Conservation (phyloP, 306 rosid species). For the Astragalus glycyphyllos region DNA sequence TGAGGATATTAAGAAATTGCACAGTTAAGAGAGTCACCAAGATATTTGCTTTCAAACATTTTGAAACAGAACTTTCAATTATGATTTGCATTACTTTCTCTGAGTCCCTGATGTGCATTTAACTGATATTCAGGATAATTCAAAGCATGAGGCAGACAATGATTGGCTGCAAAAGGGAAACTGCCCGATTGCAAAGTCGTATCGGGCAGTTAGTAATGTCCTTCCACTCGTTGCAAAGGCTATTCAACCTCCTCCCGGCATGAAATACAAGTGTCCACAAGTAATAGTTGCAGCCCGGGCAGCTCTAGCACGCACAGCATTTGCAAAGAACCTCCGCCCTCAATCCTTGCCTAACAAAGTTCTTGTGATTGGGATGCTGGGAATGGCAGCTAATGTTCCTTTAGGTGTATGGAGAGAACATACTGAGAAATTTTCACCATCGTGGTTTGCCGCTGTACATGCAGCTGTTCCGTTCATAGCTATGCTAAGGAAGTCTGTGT, state of each 20-base stretch:
- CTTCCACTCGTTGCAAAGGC: slow-evolving; percentile 93
- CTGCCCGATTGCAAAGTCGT: slow-evolving; percentile 97
- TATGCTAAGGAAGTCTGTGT: slow-evolving; percentile 84
- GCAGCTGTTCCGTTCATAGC: slow-evolving; percentile 99
- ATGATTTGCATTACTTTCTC: slow-evolving; percentile 23
- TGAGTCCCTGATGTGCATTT: slow-evolving; percentile 33
- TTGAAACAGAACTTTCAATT: slow-evolving; percentile 10
- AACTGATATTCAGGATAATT: slow-evolving; percentile 62
- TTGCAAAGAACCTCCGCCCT: slow-evolving; percentile 94
- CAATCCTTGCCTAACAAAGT: slow-evolving; percentile 91
- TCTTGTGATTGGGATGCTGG: slow-evolving; percentile 84
- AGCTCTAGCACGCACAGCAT: slow-evolving; percentile 85
- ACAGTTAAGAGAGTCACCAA: slow-evolving; percentile 1
- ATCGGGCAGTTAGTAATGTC: slow-evolving; percentile 81
- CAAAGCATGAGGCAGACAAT: slow-evolving; percentile 86
- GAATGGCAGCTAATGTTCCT: slow-evolving; percentile 97
- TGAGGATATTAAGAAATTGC: background rate
- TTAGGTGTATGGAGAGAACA: slow-evolving; percentile 98
- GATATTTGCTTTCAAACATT: slow-evolving; percentile 16
- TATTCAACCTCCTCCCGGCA: slow-evolving; percentile 82
- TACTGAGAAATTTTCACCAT: slow-evolving; percentile 87
- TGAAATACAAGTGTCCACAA: slow-evolving; percentile 79
- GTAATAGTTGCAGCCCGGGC: slow-evolving; percentile 91
- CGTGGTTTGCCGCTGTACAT: slow-evolving; percentile 96
- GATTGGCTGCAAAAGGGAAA: slow-evolving; percentile 92